phyloP scores from a whole-genome alignment of 2,329 filamentous ascomycete species.

The Colletotrichum tamarilloi region DNA sequence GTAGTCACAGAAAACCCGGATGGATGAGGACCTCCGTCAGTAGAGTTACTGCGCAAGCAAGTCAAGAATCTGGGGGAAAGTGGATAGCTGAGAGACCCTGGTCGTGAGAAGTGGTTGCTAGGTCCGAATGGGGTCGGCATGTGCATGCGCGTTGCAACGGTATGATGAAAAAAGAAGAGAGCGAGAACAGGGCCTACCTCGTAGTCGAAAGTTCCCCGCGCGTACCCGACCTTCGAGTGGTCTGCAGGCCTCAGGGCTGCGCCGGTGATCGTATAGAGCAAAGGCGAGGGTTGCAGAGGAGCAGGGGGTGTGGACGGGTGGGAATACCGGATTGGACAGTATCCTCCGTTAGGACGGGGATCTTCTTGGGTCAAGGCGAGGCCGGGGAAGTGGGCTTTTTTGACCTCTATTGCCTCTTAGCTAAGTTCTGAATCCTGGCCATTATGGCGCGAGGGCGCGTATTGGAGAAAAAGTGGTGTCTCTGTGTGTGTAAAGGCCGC shows the following conservation, averaged over 20 bases:
- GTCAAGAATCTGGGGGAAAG: constrained; percentile 1
- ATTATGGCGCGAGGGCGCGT: constrained; percentile 10
- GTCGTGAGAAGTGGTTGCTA: background rate
- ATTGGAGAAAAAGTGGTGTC: background rate
- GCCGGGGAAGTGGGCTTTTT: background rate
- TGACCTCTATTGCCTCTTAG: background rate
- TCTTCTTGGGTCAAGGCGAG: background rate
- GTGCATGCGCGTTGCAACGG: constrained; percentile 15
- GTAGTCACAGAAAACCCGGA: background rate
- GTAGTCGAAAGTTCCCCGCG: constrained; percentile 4
- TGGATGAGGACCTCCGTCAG: background rate
- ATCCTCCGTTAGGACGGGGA: constrained; percentile 21
- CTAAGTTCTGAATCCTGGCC: background rate
- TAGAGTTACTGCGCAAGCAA: background rate
- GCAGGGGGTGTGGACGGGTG: constrained; percentile 13
- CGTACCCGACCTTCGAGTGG: constrained; percentile 2
- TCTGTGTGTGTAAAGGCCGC: background rate
- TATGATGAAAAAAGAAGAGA: constrained; percentile 24
- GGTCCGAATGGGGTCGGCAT: constrained; percentile 2
- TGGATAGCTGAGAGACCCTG: background rate
- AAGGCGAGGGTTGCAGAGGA: constrained; percentile 15
- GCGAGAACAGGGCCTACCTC: background rate
- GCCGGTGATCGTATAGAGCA: background rate
- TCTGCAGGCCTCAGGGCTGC: constrained; percentile 1
- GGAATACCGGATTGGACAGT: constrained; percentile 22